These are phyloP conservation scores for Fusarium succisae DNA, from an alignment of 2,329 filamentous ascomycete species.

Conservation along the genomic window DNA sequence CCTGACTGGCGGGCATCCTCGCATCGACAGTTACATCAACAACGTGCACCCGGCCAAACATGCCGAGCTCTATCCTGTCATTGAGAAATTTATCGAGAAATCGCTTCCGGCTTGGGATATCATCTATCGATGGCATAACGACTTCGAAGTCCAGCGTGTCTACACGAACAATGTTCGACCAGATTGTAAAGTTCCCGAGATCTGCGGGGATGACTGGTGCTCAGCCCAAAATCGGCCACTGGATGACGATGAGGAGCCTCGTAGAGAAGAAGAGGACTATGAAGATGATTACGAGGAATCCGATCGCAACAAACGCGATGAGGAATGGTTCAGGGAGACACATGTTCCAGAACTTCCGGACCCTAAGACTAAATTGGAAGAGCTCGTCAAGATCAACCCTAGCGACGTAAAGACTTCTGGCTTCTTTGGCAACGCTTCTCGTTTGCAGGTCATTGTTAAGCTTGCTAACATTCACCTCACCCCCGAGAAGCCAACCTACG, in stretches of 20 bases:
- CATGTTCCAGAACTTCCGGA: conserved; percentile 33
- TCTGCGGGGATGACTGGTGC: conserved; percentile 17
- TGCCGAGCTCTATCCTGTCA: conserved; percentile 49
- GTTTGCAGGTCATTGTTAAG: conserved; percentile 71
- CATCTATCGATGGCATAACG: conserved; percentile 45
- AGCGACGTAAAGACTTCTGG: conserved; percentile 36
- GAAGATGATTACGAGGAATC: conserved; percentile 26
- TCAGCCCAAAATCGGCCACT: neutral
- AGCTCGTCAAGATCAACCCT: conserved; percentile 20
- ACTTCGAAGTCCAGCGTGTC: conserved; percentile 44
- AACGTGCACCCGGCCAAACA: conserved; percentile 59
- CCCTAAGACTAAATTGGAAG: neutral
- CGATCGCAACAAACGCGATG: conserved; percentile 38
- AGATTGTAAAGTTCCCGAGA: conserved; percentile 30
- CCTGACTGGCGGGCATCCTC: conserved; percentile 49
- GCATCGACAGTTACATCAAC: conserved; percentile 62
- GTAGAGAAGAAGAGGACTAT: conserved; percentile 26
- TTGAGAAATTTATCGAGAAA: conserved; percentile 54
- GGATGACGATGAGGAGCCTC: conserved; percentile 38
- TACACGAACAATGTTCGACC: neutral
- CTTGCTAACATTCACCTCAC: conserved; percentile 69
- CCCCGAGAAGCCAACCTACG: conserved; percentile 64
- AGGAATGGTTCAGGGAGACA: conserved; percentile 42
- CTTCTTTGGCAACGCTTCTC: conserved; percentile 44
- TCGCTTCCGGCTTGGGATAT: conserved; percentile 58